Evolutionary conservation across 495 filamentous ascomycete species (phyloP).

Genomic region (Xylona heveae): DNA sequence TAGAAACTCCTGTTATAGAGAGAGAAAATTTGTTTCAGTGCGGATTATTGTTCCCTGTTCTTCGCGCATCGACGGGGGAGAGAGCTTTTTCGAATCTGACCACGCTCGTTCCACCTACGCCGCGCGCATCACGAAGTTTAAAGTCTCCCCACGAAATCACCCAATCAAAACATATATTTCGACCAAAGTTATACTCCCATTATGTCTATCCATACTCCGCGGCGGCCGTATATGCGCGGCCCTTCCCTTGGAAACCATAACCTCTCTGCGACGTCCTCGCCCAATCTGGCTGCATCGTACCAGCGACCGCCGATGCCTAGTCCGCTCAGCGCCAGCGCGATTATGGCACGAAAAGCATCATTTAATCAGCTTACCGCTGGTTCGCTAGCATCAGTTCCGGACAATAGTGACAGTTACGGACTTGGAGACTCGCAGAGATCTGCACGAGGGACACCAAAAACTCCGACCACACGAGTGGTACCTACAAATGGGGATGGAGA

Average conservation of each 20-base stretch:
- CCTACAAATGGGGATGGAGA: slow-evolving; percentile 28
- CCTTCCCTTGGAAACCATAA: slow-evolving; percentile 4
- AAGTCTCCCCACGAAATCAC: too few species aligned
- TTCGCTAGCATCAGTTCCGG: slow-evolving; percentile 2
- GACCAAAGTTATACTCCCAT: slow-evolving; percentile 1
- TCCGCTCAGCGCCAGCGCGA: not conserved
- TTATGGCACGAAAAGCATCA: slow-evolving; percentile 4
- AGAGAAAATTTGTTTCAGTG: too few species aligned
- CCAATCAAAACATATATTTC: too few species aligned
- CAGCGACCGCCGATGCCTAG: slow-evolving; percentile 1
- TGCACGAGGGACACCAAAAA: too few species aligned
- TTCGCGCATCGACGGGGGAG: too few species aligned
- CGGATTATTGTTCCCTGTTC: too few species aligned
- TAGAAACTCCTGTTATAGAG: too few species aligned
- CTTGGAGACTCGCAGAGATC: too few species aligned
- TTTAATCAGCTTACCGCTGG: slow-evolving; percentile 3
- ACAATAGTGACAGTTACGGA: slow-evolving; percentile 1
- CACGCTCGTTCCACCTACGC: too few species aligned
- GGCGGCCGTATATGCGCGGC: slow-evolving; percentile 1
- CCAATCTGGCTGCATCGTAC: slow-evolving; percentile 4
- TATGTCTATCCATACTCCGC: slow-evolving; percentile 4
- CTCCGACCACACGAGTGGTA: too few species aligned
- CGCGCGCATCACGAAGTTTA: too few species aligned
- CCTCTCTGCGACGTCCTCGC: slow-evolving; percentile 2
- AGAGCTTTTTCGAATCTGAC: too few species aligned